phyloP scores from a whole-genome alignment of 2,329 filamentous ascomycete genomes.

The Cercospora sojina region DNA sequence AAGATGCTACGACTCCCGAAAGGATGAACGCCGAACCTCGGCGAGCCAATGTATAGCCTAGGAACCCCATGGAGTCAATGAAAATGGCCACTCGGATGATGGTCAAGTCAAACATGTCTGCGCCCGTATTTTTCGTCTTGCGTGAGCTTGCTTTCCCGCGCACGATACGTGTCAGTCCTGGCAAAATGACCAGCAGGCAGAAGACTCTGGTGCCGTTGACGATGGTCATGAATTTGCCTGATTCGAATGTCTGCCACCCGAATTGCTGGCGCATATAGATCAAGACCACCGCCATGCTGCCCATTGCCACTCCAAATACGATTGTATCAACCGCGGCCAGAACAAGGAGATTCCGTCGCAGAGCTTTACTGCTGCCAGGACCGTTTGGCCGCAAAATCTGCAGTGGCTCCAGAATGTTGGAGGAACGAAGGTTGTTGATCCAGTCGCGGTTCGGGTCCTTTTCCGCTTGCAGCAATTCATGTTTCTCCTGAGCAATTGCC shows the following conservation, averaged over 20 bases:
- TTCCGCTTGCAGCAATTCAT: slow-evolving; percentile 45
- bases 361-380: slow-evolving; percentile 55
- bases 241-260: slow-evolving; percentile 77
- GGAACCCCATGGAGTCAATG: slow-evolving; percentile 72
- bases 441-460: slow-evolving; percentile 42
- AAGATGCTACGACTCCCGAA: slow-evolving; percentile 69
- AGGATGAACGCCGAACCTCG: slow-evolving; percentile 64
- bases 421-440: slow-evolving; percentile 46
- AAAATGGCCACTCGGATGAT: slow-evolving; percentile 72
- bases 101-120: slow-evolving; percentile 73
- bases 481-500: slow-evolving; percentile 66
- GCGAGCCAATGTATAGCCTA: slow-evolving; percentile 70
- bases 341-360: slow-evolving; percentile 79
- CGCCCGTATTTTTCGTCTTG: slow-evolving; percentile 61
- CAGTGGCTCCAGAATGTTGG: slow-evolving; percentile 74
- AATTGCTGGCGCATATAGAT: slow-evolving; percentile 82
- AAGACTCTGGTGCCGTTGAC: slow-evolving; percentile 74
- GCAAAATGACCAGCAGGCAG: slow-evolving; percentile 72
- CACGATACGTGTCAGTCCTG: slow-evolving; percentile 72
- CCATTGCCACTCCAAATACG: slow-evolving; percentile 78
- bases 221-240: slow-evolving; percentile 76
- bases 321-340: slow-evolving; percentile 79
- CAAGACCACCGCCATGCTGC: slow-evolving; percentile 75
- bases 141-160: slow-evolving; percentile 54
- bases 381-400: slow-evolving; percentile 74